These are phyloP conservation scores for Blastobotrys malaysiensis DNA, from an alignment of 1,139 yeast species.

Conservation along the genomic window DNA sequence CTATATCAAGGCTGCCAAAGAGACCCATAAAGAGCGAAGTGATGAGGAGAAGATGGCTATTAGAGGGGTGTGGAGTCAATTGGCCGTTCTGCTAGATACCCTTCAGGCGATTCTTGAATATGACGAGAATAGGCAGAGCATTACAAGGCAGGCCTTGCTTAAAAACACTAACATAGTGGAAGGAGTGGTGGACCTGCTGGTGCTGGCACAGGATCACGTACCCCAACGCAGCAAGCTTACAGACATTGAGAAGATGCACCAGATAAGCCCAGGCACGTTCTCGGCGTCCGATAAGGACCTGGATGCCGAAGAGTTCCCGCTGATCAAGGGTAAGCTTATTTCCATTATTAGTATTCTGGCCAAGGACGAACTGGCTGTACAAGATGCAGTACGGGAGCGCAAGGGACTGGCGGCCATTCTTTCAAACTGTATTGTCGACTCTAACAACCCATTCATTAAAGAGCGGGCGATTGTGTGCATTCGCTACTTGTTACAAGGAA, in stretches of 20 bases:
- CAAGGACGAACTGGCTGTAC: conserved; percentile 48
- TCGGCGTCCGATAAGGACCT: conserved; percentile 8
- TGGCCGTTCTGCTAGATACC: conserved; percentile 17
- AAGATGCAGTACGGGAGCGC: conserved; percentile 58
- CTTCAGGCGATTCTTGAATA: conserved; percentile 15
- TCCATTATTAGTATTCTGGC: conserved; percentile 34
- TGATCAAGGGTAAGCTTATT: conserved; percentile 28
- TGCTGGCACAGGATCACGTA: conserved; percentile 23
- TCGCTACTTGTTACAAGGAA: conserved; percentile 58
- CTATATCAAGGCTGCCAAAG: conserved; percentile 15
- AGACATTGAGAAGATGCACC: conserved; percentile 14
- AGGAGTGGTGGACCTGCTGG: conserved; percentile 20
- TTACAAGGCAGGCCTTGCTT: background rate
- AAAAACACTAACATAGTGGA: conserved; percentile 6
- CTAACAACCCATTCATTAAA: conserved; percentile 74
- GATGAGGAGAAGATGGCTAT: conserved; percentile 12
- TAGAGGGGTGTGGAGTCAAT: conserved; percentile 15
- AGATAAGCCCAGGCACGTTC: background rate
- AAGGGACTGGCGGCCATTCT: conserved; percentile 70
- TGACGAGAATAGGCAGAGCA: conserved; percentile 1
- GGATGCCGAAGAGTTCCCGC: conserved; percentile 27
- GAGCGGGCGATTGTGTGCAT: conserved; percentile 81
- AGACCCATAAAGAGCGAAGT: conserved; percentile 13
- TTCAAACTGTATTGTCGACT: conserved; percentile 81
- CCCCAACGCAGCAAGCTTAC: conserved; percentile 26